Evolutionary conservation across 106 monocot genomes (phyloP).

Genomic region (Platanthera zijinensis): DNA sequence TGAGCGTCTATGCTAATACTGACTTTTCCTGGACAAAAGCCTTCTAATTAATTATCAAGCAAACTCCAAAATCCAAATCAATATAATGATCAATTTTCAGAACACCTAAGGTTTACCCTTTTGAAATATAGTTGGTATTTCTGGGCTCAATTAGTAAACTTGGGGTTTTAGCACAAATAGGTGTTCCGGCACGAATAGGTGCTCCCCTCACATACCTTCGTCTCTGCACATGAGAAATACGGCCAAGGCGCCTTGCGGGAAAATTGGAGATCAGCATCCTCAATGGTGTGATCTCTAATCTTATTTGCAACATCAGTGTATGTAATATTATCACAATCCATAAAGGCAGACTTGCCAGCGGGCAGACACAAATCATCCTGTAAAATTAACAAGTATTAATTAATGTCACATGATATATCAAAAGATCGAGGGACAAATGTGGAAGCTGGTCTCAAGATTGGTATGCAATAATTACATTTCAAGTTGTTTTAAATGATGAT

Average conservation of each 20-base stretch:
- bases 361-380: slow-evolving; percentile 60
- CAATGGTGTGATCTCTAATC: slow-evolving; percentile 17
- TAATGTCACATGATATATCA: neutral
- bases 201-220: slow-evolving; percentile 19
- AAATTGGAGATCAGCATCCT: slow-evolving; percentile 30
- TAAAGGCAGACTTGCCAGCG: slow-evolving; percentile 40
- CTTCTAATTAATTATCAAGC: neutral
- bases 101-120: neutral
- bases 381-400: slow-evolving; percentile 2
- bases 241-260: slow-evolving; percentile 36
- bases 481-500: neutral
- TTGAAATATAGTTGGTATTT: neutral
- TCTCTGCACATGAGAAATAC: slow-evolving; percentile 25
- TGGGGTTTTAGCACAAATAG: neutral
- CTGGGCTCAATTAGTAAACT: neutral
- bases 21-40: neutral
- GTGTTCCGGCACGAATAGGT: neutral
- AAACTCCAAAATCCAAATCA: neutral
- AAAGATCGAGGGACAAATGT: neutral
- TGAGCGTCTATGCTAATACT: too few relatives aligned
- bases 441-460: neutral
- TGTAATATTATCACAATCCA: slow-evolving; percentile 6
- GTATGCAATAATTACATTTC: neutral
- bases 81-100: too few relatives aligned
- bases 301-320: slow-evolving; percentile 11